Base-by-base conservation (phyloP, 2,329 filamentous ascomycete genomes). In the Sporothrix sp. region DNA sequence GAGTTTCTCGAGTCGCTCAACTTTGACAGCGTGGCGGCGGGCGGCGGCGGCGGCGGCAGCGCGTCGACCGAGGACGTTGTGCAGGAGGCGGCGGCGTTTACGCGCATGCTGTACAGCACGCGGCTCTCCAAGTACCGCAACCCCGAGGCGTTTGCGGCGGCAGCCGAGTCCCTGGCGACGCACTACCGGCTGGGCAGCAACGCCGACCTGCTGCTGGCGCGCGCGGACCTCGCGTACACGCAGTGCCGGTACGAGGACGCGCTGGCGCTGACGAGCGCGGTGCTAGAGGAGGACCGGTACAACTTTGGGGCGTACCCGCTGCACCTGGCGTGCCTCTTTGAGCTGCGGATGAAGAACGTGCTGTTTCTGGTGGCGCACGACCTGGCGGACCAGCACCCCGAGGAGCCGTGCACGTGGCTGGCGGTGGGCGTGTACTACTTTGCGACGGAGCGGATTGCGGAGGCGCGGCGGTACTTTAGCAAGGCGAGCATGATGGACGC, bases 401-500 rank as follows among this genome's bases (percentile, higher is more conserved):
- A 93, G 53, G 89, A 97, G 66, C 84, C 93, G 1, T 88, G 85
- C 64, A 85, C 90, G 1, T 98, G 93, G 83, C 78, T 98, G 23
- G 93, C 93, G 0, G 91, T 98, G 10, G 93, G 89, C 10, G 84
- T 90, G 27, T 98, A 97, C 71, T 98, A 98, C 67, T 82, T 97
- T 56, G 76, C 84, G 14, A 95, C 90, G 48, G 80, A 82, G 58
- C 90, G 89, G 61, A 88, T 98, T 52, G 85, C 93, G 3, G 93
- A 98, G 68, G 90, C 94, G 9, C 82, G 93, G 10, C 82, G 91
- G 35, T 98, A 93, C 71, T 98, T 98, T 66, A 95, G 87, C 61
- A 98, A 98, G 68, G 87, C 94, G 4, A 95, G 87, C 57, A 85
- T 97, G 73, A 91, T 98, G 83, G 90, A 98, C 62, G 87, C 91